These are phyloP conservation scores for Ophiobolus disseminans DNA, from an alignment of 2,329 filamentous ascomycete genomes.

Conservation along the genomic window DNA sequence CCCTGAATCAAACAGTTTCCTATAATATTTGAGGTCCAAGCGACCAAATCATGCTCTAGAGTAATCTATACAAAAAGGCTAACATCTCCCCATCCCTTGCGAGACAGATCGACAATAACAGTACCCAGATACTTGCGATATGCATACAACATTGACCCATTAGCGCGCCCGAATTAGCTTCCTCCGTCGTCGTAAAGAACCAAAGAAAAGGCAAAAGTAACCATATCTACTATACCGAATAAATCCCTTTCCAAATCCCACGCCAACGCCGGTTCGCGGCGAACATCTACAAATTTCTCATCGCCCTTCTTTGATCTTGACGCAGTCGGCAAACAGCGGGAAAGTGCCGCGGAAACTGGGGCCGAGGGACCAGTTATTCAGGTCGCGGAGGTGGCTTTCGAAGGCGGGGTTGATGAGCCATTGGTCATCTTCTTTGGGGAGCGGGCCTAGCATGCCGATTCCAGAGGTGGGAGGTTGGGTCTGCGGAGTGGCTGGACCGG, in stretches of 20 bases:
- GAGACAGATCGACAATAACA: not conserved
- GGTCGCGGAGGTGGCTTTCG: slow-evolving; percentile 75
- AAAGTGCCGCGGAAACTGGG: slow-evolving; percentile 70
- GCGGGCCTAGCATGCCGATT: slow-evolving; percentile 8
- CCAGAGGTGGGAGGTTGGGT: slow-evolving; percentile 25
- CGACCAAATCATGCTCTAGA: not conserved
- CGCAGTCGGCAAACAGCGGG: slow-evolving; percentile 58
- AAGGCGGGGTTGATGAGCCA: slow-evolving; percentile 86
- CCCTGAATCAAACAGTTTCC: too few species aligned
- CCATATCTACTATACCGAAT: slow-evolving; percentile 9
- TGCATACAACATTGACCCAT: slow-evolving; percentile 9
- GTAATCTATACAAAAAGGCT: not conserved
- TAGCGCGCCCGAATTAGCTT: slow-evolving; percentile 2
- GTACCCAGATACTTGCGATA: slow-evolving; percentile 9
- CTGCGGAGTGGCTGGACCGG: slow-evolving; percentile 31
- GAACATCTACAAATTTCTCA: slow-evolving; percentile 22
- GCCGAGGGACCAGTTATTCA: slow-evolving; percentile 84
- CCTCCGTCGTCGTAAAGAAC: too few species aligned
- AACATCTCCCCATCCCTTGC: not conserved
- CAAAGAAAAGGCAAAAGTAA: too few species aligned
- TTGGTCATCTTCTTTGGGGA: slow-evolving; percentile 59
- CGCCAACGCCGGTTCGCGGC: slow-evolving; percentile 4
- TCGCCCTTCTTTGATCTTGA: slow-evolving; percentile 43
- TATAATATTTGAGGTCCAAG: not conserved
- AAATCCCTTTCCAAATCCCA: slow-evolving; percentile 2